These are phyloP conservation scores for Phallus indusiatus DNA, from an alignment of 768 basidiomycete genomes.

Conservation along the genomic window DNA sequence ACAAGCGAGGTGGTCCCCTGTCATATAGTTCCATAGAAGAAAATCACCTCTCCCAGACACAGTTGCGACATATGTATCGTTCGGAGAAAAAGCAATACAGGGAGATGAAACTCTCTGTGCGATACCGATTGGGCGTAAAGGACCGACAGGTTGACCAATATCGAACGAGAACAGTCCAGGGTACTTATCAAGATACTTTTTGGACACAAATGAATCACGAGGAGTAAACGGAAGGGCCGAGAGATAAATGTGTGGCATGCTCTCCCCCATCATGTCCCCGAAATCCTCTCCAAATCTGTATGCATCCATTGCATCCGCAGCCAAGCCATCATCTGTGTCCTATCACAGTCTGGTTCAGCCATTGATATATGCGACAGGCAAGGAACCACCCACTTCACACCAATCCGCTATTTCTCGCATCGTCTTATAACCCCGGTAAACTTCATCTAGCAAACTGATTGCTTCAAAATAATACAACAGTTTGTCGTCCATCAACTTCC, in stretches of 20 bases:
- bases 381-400: background rate
- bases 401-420: conserved; percentile 1
- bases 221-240: conserved; percentile 30
- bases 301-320: conserved; percentile 15
- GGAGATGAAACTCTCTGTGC: background rate
- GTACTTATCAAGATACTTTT: conserved; percentile 11
- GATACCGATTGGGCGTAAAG: conserved; percentile 6
- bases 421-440: conserved; percentile 13
- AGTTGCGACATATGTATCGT: conserved; percentile 18
- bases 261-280: conserved; percentile 19
- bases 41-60: conserved; percentile 16
- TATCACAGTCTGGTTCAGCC: background rate
- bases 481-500: conserved; percentile 14
- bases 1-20: background rate
- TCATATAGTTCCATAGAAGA: background rate
- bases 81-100: conserved; percentile 12
- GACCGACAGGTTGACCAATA: conserved; percentile 5
- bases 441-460: conserved; percentile 20
- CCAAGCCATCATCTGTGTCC: background rate
- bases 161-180: conserved; percentile 11
- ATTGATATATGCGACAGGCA: background rate
- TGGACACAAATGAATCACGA: conserved; percentile 15
- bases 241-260: conserved; percentile 30
- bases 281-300: conserved; percentile 24
- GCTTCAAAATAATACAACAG: conserved; percentile 33